A percentile compares a stretch with the other conserved stretches of the same genome.
Conservation (phyloP, 768 basidiomycete genomes). For the Calocybe gangraenosa region DNA sequence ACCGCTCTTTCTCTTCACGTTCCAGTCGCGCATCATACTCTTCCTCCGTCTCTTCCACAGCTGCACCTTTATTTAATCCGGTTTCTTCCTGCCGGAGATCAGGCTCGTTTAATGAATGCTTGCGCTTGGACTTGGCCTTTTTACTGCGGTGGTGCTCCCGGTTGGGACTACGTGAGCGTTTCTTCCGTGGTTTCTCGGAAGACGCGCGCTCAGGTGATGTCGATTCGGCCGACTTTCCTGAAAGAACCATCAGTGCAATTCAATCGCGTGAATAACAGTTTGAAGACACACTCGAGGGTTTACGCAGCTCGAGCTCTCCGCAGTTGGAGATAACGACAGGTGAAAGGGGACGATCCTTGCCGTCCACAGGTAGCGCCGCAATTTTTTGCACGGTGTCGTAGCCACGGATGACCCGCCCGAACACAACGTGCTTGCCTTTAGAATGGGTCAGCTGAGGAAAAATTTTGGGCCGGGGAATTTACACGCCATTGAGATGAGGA, state of each 20-base stretch:
- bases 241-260: neutral
- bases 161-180: slow-evolving; percentile 14
- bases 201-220: slow-evolving; percentile 13
- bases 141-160: slow-evolving; percentile 19
- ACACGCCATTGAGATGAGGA: slow-evolving; percentile 67
- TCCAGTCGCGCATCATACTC: slow-evolving; percentile 69
- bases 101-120: slow-evolving; percentile 5
- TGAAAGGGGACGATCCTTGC: slow-evolving; percentile 65
- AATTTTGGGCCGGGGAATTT: slow-evolving; percentile 17
- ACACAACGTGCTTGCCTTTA: slow-evolving; percentile 49
- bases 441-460: neutral
- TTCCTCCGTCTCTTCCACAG: slow-evolving; percentile 56
- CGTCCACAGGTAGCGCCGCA: slow-evolving; percentile 63
- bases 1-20: slow-evolving; percentile 59
- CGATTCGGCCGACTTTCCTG: slow-evolving; percentile 8
- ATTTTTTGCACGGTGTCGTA: slow-evolving; percentile 59
- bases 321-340: slow-evolving; percentile 72
- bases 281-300: slow-evolving; percentile 21
- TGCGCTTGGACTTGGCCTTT: slow-evolving; percentile 18
- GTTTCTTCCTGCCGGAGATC: slow-evolving; percentile 24
- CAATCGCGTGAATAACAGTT: neutral
- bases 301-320: slow-evolving; percentile 78
- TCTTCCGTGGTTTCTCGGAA: slow-evolving; percentile 12
- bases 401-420: slow-evolving; percentile 55
- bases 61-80: slow-evolving; percentile 11